Conservation (phyloP, 345 rosid genomes). For the Acer yangbiense region DNA sequence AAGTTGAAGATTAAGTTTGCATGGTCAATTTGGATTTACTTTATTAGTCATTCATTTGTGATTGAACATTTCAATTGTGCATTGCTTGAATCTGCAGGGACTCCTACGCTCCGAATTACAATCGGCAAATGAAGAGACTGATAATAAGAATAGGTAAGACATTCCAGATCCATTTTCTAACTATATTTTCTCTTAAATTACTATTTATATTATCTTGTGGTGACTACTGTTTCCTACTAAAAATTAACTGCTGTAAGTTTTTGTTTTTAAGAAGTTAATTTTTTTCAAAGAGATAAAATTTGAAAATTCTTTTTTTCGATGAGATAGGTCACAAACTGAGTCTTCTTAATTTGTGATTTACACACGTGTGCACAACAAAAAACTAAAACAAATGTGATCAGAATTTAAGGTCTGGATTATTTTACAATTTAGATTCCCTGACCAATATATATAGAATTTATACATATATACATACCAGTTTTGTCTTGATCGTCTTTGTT, state of each 20-base stretch:
- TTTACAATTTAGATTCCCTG: background rate
- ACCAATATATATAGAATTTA: background rate
- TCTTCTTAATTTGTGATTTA: background rate
- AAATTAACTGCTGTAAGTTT: background rate
- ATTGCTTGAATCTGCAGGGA: constrained; percentile 54
- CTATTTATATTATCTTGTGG: background rate
- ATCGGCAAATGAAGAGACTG: constrained; percentile 84
- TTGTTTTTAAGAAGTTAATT: background rate
- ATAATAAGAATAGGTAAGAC: constrained; percentile 65
- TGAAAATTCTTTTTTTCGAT: background rate
- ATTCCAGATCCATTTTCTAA: background rate
- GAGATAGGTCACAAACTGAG: background rate
- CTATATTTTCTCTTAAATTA: background rate
- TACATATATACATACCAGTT: too few relatives aligned
- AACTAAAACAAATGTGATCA: background rate
- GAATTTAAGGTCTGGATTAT: background rate
- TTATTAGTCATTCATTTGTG: background rate
- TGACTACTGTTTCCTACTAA: background rate
- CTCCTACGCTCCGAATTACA: constrained; percentile 81
- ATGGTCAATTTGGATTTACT: background rate
- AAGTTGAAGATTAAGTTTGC: background rate
- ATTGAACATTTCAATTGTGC: constrained; percentile 11
- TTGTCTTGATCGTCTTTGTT: background rate
- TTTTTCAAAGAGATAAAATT: background rate
- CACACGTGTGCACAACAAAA: background rate